Conservation (phyloP, 2,329 filamentous ascomycete species). For the Calonectria leucothoes region DNA sequence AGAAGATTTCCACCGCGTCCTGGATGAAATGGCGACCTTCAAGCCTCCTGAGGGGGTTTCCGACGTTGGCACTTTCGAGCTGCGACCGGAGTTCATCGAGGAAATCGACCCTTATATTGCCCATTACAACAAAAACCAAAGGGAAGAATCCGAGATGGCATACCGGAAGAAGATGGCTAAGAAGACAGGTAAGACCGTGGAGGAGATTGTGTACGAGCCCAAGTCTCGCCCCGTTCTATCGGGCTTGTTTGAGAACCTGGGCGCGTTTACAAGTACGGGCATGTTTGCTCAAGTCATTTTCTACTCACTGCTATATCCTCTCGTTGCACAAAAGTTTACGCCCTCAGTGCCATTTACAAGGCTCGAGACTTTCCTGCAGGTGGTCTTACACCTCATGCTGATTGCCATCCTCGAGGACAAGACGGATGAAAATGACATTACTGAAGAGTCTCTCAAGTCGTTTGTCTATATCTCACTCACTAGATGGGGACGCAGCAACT, state of each 20-base stretch:
- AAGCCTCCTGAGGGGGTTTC: slow-evolving; percentile 90
- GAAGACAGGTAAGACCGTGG: slow-evolving; percentile 81
- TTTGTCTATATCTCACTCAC: slow-evolving; percentile 80
- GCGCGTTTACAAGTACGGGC: slow-evolving; percentile 83
- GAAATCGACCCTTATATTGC: slow-evolving; percentile 95
- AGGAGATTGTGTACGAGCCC: slow-evolving; percentile 93
- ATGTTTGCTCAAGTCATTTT: slow-evolving; percentile 93
- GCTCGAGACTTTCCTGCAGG: slow-evolving; percentile 91
- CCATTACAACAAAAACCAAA: slow-evolving; percentile 96
- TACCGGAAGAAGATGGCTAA: slow-evolving; percentile 90
- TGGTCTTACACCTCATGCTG: slow-evolving; percentile 87
- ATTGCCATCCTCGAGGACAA: slow-evolving; percentile 88
- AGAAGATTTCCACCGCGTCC: slow-evolving; percentile 85
- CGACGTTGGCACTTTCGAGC: slow-evolving; percentile 93
- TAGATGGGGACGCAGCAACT: slow-evolving; percentile 71
- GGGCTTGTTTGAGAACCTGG: slow-evolving; percentile 81
- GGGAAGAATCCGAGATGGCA: slow-evolving; percentile 92
- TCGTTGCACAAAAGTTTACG: slow-evolving; percentile 75
- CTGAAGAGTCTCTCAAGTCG: slow-evolving; percentile 65
- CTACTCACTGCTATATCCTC: slow-evolving; percentile 85
- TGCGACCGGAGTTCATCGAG: slow-evolving; percentile 87
- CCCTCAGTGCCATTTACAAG: slow-evolving; percentile 83
- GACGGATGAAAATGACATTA: slow-evolving; percentile 64
- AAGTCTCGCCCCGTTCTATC: slow-evolving; percentile 80
- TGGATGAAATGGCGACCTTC: slow-evolving; percentile 90